Percentiles rank a stretch among this genome's conserved stretches.
These are phyloP conservation scores for Kodamaea laetipori DNA, from an alignment of 805 yeast genomes.

Conservation along the genomic window DNA sequence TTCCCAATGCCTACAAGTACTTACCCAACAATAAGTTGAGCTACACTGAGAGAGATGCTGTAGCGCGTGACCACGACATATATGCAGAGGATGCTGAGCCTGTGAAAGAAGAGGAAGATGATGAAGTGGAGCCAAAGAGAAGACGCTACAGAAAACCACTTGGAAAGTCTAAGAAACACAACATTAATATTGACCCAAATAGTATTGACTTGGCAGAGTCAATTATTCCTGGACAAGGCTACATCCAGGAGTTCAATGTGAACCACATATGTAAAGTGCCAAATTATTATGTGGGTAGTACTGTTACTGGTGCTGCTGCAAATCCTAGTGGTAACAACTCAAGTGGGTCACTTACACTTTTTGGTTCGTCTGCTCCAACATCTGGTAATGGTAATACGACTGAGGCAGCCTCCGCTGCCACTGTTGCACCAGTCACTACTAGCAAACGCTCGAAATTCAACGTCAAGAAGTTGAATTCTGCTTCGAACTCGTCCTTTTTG, in stretches of 20 bases:
- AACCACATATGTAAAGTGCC: slow-evolving; percentile 45
- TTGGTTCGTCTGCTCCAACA: slow-evolving; percentile 5
- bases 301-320: slow-evolving; percentile 20
- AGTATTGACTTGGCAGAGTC: slow-evolving; percentile 41
- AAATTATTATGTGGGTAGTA: slow-evolving; percentile 39
- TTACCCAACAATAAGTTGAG: slow-evolving; percentile 32
- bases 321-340: slow-evolving; percentile 11
- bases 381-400: background rate
- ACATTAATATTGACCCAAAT: slow-evolving; percentile 41
- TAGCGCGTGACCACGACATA: slow-evolving; percentile 31
- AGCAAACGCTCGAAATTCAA: background rate
- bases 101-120: slow-evolving; percentile 31
- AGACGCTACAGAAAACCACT: slow-evolving; percentile 27
- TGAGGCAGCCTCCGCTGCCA: background rate
- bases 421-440: slow-evolving; percentile 2
- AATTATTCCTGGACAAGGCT: slow-evolving; percentile 47
- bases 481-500: slow-evolving; percentile 1
- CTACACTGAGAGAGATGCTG: slow-evolving; percentile 36
- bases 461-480: slow-evolving; percentile 19
- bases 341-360: slow-evolving; percentile 3
- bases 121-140: slow-evolving; percentile 23
- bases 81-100: slow-evolving; percentile 36
- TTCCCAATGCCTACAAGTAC: slow-evolving; percentile 23
- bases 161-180: slow-evolving; percentile 34
- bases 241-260: slow-evolving; percentile 43